Evolutionary conservation across 441 rosid genomes (phyloP).

Genomic region (Erodium moschatum): DNA sequence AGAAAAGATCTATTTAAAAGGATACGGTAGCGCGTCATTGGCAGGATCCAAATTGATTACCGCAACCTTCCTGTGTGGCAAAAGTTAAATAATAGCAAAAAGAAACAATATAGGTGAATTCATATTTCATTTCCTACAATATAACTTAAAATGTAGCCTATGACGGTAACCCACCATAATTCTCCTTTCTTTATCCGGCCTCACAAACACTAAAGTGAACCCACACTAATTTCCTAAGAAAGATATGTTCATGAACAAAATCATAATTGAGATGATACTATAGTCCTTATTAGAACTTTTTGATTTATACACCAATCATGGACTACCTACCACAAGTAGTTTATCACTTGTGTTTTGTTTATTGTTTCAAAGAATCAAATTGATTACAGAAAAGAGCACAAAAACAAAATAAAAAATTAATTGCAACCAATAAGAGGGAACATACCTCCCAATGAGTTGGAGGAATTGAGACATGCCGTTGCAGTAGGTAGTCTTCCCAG

Average conservation of each 20-base stretch:
- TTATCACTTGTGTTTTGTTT: not conserved
- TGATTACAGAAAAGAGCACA: not conserved
- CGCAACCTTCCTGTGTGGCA: slow-evolving; percentile 70
- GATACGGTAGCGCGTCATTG: slow-evolving; percentile 78
- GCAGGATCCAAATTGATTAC: slow-evolving; percentile 93
- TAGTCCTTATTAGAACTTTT: not conserved
- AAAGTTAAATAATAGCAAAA: not conserved
- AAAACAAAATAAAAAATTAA: not conserved
- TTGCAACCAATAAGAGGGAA: slow-evolving; percentile 10
- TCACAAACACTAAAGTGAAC: not conserved
- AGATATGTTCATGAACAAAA: not conserved
- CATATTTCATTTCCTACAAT: not conserved
- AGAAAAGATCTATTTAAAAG: slow-evolving; percentile 20
- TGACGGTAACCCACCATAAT: not conserved
- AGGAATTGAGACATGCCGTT: slow-evolving; percentile 98
- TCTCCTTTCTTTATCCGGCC: not conserved
- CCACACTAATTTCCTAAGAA: not conserved
- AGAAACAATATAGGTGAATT: not conserved
- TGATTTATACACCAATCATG: not conserved
- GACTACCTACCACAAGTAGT: not conserved
- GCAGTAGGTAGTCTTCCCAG: slow-evolving; percentile 93
- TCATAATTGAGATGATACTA: not conserved
- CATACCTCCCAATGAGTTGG: slow-evolving; percentile 65
- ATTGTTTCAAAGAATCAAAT: not conserved
- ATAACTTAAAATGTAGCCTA: not conserved